These are phyloP conservation scores for Zizania palustris DNA, from an alignment of 202 grass and related monocot species.

Conservation along the genomic window DNA sequence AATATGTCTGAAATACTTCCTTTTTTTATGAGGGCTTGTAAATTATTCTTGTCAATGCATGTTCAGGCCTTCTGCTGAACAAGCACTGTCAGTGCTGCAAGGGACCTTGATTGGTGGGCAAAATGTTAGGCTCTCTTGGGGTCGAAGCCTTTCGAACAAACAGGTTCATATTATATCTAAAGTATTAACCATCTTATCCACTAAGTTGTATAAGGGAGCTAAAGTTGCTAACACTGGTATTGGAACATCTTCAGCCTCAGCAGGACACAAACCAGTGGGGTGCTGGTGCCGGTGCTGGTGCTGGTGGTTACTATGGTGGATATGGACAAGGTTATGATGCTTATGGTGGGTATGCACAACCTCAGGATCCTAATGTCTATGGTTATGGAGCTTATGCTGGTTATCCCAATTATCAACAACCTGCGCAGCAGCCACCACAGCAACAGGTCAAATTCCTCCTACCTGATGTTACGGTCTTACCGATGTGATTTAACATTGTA, in stretches of 20 bases:
- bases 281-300: conserved; percentile 12
- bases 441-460: conserved; percentile 58
- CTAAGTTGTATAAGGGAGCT: conserved; percentile 7
- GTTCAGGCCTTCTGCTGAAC: conserved; percentile 74
- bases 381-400: conserved; percentile 70
- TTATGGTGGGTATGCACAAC: conserved; percentile 67
- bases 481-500: neutral
- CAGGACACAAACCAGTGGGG: conserved; percentile 66
- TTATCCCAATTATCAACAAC: conserved; percentile 67
- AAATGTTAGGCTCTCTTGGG: conserved; percentile 92
- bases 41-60: conserved; percentile 17
- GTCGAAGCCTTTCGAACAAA: conserved; percentile 75
- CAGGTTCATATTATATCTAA: conserved; percentile 47
- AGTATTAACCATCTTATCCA: neutral
- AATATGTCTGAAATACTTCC: neutral
- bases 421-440: conserved; percentile 57
- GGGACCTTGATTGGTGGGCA: conserved; percentile 79
- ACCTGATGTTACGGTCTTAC: neutral
- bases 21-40: neutral
- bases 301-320: conserved; percentile 60
- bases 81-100: conserved; percentile 77
- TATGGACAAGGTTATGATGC: conserved; percentile 70
- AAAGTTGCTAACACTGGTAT: conserved; percentile 27
- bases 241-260: conserved; percentile 48
- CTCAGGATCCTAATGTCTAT: conserved; percentile 76